A percentile compares a stretch with the other conserved stretches of the same genome.
Evolutionary conservation across 2,329 filamentous ascomycete genomes (phyloP).

Genomic region (Biscogniauxia marginata): DNA sequence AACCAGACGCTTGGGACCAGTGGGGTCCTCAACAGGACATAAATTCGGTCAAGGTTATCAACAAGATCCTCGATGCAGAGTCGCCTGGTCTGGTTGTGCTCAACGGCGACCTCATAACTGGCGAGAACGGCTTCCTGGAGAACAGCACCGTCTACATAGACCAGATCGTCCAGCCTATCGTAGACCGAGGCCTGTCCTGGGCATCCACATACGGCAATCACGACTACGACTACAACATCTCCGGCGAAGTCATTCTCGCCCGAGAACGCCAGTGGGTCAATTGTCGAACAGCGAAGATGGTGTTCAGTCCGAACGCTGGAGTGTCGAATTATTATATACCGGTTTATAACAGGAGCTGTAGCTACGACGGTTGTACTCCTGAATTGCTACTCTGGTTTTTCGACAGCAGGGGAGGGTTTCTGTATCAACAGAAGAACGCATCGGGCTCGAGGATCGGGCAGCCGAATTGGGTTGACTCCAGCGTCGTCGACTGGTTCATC

Average conservation of each 20-base stretch:
- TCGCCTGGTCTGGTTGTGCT: constrained; percentile 61
- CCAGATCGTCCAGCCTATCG: constrained; percentile 56
- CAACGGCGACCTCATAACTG: constrained; percentile 71
- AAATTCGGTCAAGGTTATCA: constrained; percentile 56
- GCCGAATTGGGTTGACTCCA: constrained; percentile 45
- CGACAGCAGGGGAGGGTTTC: constrained; percentile 60
- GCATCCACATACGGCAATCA: constrained; percentile 73
- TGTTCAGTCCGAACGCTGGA: constrained; percentile 35
- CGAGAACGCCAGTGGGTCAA: constrained; percentile 41
- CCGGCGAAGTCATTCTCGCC: constrained; percentile 42
- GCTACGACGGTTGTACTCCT: constrained; percentile 33
- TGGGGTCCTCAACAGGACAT: constrained; percentile 55
- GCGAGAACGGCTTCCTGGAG: constrained; percentile 57
- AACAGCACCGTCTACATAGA: constrained; percentile 61
- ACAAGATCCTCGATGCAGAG: constrained; percentile 56
- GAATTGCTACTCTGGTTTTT: constrained; percentile 68
- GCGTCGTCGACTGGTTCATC: constrained; percentile 46
- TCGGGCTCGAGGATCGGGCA: constrained; percentile 32
- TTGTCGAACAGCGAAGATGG: constrained; percentile 41
- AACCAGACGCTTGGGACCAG: constrained; percentile 41
- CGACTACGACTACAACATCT: constrained; percentile 60
- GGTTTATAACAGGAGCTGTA: constrained; percentile 40
- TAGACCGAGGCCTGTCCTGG: constrained; percentile 56
- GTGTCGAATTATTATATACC: constrained; percentile 49
- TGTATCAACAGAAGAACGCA: constrained; percentile 41